Percentiles rank a stretch among this genome's conserved stretches.
Conservation (phyloP, 1,284 basidiomycete species). For the Heterobasidion annosum region DNA sequence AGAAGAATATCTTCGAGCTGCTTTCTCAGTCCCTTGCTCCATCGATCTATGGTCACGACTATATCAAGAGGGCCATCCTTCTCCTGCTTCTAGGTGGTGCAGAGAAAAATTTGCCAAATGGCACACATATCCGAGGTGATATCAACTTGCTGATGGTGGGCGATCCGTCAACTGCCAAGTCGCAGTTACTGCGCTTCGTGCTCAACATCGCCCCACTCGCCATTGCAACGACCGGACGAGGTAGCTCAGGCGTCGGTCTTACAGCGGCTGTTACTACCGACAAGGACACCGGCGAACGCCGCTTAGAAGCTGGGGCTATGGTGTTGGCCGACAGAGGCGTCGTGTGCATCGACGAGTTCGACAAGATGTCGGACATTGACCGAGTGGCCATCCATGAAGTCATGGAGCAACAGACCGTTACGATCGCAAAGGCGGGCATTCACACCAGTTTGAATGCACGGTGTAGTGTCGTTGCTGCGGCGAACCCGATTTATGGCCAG, state of each 20-base stretch:
- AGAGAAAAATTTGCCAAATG: conserved; percentile 97
- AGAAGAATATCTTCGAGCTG: conserved; percentile 75
- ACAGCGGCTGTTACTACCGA: conserved; percentile 99
- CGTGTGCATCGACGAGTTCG: conserved; percentile 99
- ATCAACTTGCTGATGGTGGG: conserved; percentile 99
- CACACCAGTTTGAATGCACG: conserved; percentile 97
- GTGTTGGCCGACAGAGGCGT: conserved; percentile 99
- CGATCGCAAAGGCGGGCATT: conserved; percentile 98
- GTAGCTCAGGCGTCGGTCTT: conserved; percentile 96
- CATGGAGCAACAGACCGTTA: conserved; percentile 99
- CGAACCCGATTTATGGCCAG: conserved; percentile 98
- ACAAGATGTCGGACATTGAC: conserved; percentile 99
- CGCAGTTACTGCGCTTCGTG: conserved; percentile 94
- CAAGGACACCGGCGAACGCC: conserved; percentile 93
- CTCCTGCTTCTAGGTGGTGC: conserved; percentile 91
- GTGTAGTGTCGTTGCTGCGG: conserved; percentile 96
- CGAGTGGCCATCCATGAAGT: conserved; percentile 99
- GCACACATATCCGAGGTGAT: conserved; percentile 98
- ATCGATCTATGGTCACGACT: conserved; percentile 94
- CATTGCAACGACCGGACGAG: conserved; percentile 96
- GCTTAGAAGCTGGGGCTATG: conserved; percentile 98
- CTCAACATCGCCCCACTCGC: conserved; percentile 94
- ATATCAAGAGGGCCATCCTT: conserved; percentile 92
- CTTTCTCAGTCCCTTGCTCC: conserved; percentile 95
- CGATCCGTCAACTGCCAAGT: conserved; percentile 97